Conservation (phyloP, 176 grass and related monocot genomes). For the Thinopyrum elongatum region DNA sequence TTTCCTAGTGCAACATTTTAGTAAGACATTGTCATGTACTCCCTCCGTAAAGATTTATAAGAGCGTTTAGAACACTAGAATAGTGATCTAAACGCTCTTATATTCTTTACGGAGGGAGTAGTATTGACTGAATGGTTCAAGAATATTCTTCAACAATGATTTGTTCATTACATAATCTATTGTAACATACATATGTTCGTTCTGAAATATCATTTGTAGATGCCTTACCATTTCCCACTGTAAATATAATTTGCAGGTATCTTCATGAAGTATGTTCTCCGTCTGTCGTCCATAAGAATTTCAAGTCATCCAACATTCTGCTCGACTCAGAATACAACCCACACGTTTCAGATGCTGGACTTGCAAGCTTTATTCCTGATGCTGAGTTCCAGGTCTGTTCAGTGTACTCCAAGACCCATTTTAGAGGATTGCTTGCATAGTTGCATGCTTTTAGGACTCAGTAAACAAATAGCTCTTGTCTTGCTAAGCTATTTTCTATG, state of each 20-base stretch:
- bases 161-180: neutral
- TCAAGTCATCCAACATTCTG: constrained; percentile 96
- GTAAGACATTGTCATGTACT: neutral
- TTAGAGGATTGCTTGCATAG: constrained; percentile 5
- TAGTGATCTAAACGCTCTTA: too few relatives aligned
- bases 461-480: constrained; percentile 6
- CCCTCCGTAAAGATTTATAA: too few relatives aligned
- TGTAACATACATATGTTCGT: neutral
- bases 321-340: constrained; percentile 76
- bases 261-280: constrained; percentile 89
- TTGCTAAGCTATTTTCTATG: neutral
- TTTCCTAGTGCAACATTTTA: neutral
- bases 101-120: too few relatives aligned
- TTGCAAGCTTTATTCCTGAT: constrained; percentile 69
- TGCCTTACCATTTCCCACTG: constrained; percentile 18
- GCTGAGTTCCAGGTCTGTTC: constrained; percentile 67
- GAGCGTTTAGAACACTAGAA: too few relatives aligned
- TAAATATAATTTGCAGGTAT: constrained; percentile 52
- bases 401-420: constrained; percentile 11
- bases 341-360: constrained; percentile 79
- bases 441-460: neutral
- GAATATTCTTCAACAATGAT: neutral
- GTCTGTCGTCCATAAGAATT: constrained; percentile 84
- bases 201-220: constrained; percentile 9
- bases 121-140: neutral